phyloP scores from a whole-genome alignment of 352 stramenopile genomes.

The Globisporangium viniferum region DNA sequence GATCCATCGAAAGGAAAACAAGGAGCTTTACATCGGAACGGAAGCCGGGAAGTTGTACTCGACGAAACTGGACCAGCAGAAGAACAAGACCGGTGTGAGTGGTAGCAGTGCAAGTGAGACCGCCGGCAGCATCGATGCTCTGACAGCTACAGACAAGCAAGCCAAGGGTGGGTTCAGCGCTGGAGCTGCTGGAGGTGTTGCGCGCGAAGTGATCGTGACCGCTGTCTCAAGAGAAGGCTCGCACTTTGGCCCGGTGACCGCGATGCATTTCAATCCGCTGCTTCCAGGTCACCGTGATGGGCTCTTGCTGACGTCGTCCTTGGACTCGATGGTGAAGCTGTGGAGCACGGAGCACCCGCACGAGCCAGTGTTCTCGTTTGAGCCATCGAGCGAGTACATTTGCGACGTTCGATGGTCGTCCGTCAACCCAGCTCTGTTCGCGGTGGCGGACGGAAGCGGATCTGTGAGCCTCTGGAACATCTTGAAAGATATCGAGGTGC shows the following conservation, averaged over 20 bases:
- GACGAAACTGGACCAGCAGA: constrained; percentile 72
- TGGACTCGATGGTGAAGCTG: constrained; percentile 87
- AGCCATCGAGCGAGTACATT: constrained; percentile 87
- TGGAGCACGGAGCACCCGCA: constrained; percentile 83
- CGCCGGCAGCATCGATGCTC: constrained; percentile 4
- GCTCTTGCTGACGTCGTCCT: constrained; percentile 75
- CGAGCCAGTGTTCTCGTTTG: constrained; percentile 71
- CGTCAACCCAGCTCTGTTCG: constrained; percentile 76
- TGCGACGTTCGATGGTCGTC: constrained; percentile 86
- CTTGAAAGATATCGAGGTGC: constrained; percentile 78
- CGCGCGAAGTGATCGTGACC: constrained; percentile 70
- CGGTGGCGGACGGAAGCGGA: constrained; percentile 74
- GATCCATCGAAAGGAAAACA: constrained; percentile 77
- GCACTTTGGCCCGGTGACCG: constrained; percentile 82
- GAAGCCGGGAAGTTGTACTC: constrained; percentile 79
- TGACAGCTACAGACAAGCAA: constrained; percentile 36
- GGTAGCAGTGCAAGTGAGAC: constrained; percentile 17
- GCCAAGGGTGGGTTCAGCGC: constrained; percentile 23
- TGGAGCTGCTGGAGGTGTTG: constrained; percentile 14
- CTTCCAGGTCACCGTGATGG: constrained; percentile 68
- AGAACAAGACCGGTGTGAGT: constrained; percentile 44
- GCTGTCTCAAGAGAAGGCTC: constrained; percentile 58
- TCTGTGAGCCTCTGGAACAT: constrained; percentile 84
- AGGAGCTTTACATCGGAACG: constrained; percentile 82
- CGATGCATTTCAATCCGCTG: constrained; percentile 82